phyloP scores from a whole-genome alignment of 768 basidiomycete genomes.

The Clavulina sp. region DNA sequence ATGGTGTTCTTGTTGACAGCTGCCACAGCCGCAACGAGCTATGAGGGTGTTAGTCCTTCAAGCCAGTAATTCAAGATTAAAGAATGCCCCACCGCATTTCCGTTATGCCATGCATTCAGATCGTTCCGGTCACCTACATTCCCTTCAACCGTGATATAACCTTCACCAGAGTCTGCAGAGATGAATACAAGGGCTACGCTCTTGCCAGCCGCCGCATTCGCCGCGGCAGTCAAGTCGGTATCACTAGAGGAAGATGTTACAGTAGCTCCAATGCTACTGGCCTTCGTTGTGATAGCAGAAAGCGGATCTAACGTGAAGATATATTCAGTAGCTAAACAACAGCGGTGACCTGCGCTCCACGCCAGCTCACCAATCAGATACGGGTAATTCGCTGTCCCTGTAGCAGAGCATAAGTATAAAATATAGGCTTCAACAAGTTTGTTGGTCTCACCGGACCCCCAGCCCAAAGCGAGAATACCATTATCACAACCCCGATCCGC shows the following conservation, averaged over 20 bases:
- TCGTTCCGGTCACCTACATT: constrained; percentile 24
- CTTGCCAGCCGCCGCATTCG: constrained; percentile 27
- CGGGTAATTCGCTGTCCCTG: constrained; percentile 33
- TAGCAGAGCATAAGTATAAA: neutral
- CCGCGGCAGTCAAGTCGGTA: constrained; percentile 30
- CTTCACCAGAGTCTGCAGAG: constrained; percentile 20
- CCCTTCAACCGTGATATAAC: neutral
- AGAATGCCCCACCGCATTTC: constrained; percentile 20
- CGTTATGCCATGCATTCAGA: constrained; percentile 21
- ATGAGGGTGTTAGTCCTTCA: neutral
- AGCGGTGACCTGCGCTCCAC: neutral
- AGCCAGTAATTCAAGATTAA: neutral
- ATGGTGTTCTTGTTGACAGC: constrained; percentile 56
- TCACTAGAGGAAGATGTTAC: constrained; percentile 33
- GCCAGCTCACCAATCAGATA: constrained; percentile 27
- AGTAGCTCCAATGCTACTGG: constrained; percentile 23
- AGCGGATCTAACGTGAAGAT: constrained; percentile 15
- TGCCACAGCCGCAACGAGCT: constrained; percentile 37
- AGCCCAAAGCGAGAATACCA: constrained; percentile 46
- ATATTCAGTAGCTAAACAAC: neutral
- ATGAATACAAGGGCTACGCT: constrained; percentile 34
- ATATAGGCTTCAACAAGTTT: neutral
- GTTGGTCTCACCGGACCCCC: constrained; percentile 18
- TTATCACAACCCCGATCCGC: constrained; percentile 36
- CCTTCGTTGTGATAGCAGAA: constrained; percentile 28